These are phyloP conservation scores for Alternaria burnsii DNA, from an alignment of 2,329 filamentous ascomycete genomes.

Conservation along the genomic window DNA sequence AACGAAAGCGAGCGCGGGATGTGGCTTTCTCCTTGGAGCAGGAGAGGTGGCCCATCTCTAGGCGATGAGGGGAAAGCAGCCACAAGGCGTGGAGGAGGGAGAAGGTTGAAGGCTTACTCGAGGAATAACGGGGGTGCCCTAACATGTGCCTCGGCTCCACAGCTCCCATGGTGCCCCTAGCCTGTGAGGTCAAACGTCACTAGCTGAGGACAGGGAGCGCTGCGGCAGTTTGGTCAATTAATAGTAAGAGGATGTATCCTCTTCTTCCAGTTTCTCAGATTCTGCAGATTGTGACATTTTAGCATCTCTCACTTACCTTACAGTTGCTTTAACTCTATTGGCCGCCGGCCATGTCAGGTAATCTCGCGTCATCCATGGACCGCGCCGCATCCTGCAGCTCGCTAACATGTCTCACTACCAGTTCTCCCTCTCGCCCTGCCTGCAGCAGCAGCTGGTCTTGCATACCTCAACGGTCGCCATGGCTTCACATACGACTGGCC, in stretches of 20 bases:
- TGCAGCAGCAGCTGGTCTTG: constrained; percentile 55
- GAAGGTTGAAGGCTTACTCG: not conserved
- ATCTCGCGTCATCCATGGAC: not conserved
- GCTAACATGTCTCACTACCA: constrained; percentile 15
- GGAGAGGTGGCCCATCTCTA: not conserved
- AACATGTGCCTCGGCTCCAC: constrained; percentile 21
- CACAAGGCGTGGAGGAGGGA: not conserved
- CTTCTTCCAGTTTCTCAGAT: not conserved
- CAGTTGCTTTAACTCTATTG: not conserved
- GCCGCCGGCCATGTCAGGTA: constrained; percentile 12
- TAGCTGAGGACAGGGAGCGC: constrained; percentile 1
- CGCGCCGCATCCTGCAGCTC: not conserved
- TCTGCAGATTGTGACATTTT: not conserved
- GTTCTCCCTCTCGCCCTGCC: constrained; percentile 42
- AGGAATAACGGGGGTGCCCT: constrained; percentile 4
- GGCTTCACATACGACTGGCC: constrained; percentile 68
- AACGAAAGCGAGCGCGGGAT: not conserved
- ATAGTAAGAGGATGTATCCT: not conserved
- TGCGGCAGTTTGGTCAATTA: not conserved
- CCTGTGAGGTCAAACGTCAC: constrained; percentile 12
- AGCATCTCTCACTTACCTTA: not conserved
- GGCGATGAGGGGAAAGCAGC: constrained; percentile 15
- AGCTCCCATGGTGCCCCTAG: constrained; percentile 9
- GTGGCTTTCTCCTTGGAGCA: not conserved
- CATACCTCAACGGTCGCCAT: constrained; percentile 74